phyloP scores from a whole-genome alignment of 1,139 yeast genomes.

The Nematodospora anomalae region DNA sequence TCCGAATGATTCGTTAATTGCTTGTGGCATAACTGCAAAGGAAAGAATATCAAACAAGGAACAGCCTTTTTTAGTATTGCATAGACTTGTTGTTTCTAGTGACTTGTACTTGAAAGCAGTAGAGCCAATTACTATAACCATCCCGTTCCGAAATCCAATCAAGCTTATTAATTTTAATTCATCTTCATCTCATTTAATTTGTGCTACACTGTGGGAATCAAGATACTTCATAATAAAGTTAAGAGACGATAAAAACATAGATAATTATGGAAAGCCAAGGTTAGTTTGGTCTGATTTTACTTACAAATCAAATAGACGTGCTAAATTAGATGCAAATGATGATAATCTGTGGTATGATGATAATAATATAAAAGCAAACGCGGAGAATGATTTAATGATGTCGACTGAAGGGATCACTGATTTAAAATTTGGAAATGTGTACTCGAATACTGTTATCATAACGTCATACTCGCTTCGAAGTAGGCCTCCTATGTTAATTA shows the following conservation, averaged over 20 bases:
- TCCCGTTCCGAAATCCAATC: conserved; percentile 85
- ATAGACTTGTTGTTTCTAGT: conserved; percentile 38
- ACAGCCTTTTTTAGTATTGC: conserved; percentile 77
- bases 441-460: conserved; percentile 36
- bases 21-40: conserved; percentile 80
- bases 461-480: conserved; percentile 40
- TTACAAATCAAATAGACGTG: conserved; percentile 19
- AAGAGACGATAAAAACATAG: conserved; percentile 33
- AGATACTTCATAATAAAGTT: conserved; percentile 75
- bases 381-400: conserved; percentile 42
- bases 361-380: conserved; percentile 18
- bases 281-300: conserved; percentile 47
- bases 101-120: conserved; percentile 31
- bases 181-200: conserved; percentile 67
- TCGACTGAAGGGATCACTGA: conserved; percentile 90
- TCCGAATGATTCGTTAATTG: conserved; percentile 61
- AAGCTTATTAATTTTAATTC: conserved; percentile 70
- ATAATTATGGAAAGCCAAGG: conserved; percentile 58
- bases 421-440: conserved; percentile 53
- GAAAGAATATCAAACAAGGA: conserved; percentile 70
- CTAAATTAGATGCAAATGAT: conserved; percentile 16
- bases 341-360: conserved; percentile 23
- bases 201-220: conserved; percentile 83
- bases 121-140: conserved; percentile 68
- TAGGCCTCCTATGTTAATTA: conserved; percentile 37